Evolutionary conservation across 108 stramenopile genomes (phyloP).

Genomic region (Schizochytrium sp.): DNA sequence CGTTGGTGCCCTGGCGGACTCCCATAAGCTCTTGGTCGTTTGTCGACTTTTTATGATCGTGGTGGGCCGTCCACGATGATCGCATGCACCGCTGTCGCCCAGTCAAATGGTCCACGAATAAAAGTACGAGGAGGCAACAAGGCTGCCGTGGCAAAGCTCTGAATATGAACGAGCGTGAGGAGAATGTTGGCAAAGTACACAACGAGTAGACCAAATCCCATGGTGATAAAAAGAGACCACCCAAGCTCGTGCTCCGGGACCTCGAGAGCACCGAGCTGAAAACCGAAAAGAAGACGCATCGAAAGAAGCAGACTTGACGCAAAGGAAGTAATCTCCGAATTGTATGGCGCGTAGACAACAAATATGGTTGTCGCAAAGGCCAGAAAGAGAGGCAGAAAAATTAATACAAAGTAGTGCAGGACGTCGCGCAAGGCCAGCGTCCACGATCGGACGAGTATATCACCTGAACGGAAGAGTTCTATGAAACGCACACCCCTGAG

Average conservation of each 20-base stretch:
- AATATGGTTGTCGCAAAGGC: neutral
- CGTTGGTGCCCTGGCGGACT: too few species aligned
- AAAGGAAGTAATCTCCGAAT: neutral
- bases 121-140: neutral
- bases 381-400: neutral
- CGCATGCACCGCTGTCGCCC: neutral
- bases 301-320: neutral
- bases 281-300: neutral
- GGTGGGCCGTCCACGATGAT: too few species aligned
- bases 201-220: neutral
- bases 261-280: neutral
- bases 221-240: neutral
- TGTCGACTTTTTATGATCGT: too few species aligned
- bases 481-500: neutral
- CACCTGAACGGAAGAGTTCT: neutral
- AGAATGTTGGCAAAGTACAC: neutral
- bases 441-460: neutral
- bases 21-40: too few species aligned
- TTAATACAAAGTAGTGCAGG: neutral
- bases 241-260: neutral
- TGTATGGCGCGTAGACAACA: neutral
- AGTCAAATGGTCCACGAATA: neutral
- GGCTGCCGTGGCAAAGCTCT: neutral
- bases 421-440: neutral
- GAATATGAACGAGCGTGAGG: neutral